phyloP scores from a whole-genome alignment of 371 early-diverging fungal genomes.

The Enterocytospora artemiae region DNA sequence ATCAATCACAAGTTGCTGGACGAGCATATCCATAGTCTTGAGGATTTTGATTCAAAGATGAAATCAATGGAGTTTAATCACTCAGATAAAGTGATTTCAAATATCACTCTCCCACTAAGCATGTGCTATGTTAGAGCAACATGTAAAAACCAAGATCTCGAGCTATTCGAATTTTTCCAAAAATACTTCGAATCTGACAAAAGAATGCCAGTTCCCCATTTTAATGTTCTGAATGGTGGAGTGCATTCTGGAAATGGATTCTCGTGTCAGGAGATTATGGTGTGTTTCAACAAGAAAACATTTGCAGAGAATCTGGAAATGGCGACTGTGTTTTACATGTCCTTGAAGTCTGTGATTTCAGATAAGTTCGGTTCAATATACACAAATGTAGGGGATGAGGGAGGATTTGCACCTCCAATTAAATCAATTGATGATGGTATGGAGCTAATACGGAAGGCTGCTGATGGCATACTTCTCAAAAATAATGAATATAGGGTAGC shows the following conservation, averaged over 20 bases:
- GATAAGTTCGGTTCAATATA: constrained; percentile 73
- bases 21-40: constrained; percentile 70
- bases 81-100: constrained; percentile 79
- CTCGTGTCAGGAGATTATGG: constrained; percentile 99
- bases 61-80: constrained; percentile 75
- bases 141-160: constrained; percentile 74
- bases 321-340: constrained; percentile 76
- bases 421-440: constrained; percentile 79
- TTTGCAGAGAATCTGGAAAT: constrained; percentile 35
- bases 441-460: constrained; percentile 73
- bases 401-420: constrained; percentile 98
- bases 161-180: constrained; percentile 77
- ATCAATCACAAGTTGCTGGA: constrained; percentile 69
- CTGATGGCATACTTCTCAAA: constrained; percentile 75
- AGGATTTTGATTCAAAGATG: constrained; percentile 76
- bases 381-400: constrained; percentile 97
- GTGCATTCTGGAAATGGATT: constrained; percentile 94
- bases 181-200: constrained; percentile 65
- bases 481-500: constrained; percentile 87
- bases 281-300: constrained; percentile 56
- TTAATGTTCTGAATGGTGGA: constrained; percentile 98
- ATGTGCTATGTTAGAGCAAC: constrained; percentile 84
- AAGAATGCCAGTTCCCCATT: constrained; percentile 82
- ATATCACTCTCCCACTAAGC: constrained; percentile 90
- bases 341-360: constrained; percentile 81